A percentile compares a stretch with the other conserved stretches of the same genome.
Evolutionary conservation across 805 yeast genomes (phyloP).

Genomic region (Candida methanosorbosa): DNA sequence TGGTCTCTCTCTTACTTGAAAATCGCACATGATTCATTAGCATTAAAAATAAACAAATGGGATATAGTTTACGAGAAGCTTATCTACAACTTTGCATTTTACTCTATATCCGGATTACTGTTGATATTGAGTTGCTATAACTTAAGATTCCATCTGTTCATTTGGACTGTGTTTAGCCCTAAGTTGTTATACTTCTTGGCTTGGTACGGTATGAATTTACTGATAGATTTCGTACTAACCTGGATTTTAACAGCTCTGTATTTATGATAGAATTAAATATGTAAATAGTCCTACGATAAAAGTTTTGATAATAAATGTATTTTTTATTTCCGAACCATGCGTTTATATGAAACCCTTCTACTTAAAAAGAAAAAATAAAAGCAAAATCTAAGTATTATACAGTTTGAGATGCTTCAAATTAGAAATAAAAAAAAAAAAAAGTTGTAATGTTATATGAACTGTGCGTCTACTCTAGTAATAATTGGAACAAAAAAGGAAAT

Average conservation of each 20-base stretch:
- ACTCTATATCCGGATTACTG: conserved; percentile 48
- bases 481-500: background rate
- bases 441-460: too few relatives aligned
- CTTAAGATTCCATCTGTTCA: conserved; percentile 78
- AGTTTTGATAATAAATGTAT: too few relatives aligned
- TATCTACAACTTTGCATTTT: conserved; percentile 40
- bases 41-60: conserved; percentile 19
- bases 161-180: conserved; percentile 98
- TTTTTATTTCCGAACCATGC: too few relatives aligned
- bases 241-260: conserved; percentile 12
- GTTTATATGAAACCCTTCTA: too few relatives aligned
- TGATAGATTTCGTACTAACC: conserved; percentile 28
- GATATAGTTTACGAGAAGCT: conserved; percentile 27
- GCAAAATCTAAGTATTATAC: too few relatives aligned
- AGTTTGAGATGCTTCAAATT: too few relatives aligned
- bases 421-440: too few relatives aligned
- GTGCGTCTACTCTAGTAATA: background rate
- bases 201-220: conserved; percentile 52
- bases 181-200: conserved; percentile 71
- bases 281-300: too few relatives aligned
- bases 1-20: conserved; percentile 53
- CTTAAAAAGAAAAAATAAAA: too few relatives aligned
- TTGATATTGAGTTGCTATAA: conserved; percentile 62
- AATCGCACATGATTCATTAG: conserved; percentile 4
- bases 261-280: conserved; percentile 2